Conservation (phyloP, 805 yeast species). For the Wickerhamiella cacticola region DNA sequence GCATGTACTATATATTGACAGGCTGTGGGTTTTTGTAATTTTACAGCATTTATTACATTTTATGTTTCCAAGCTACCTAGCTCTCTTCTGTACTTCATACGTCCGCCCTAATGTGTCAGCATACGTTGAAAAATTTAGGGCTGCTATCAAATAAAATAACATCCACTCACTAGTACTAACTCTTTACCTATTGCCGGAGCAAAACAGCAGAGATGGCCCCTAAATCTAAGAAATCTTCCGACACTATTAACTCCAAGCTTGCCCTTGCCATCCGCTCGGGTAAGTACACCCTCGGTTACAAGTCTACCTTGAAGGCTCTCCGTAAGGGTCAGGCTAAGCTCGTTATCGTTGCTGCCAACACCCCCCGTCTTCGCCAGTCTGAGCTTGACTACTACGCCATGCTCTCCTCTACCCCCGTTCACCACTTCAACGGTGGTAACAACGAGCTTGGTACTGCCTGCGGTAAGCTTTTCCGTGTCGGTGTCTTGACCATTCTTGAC, state of each 20-base stretch:
- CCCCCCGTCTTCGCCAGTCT: conserved; percentile 99
- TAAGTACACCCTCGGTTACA: conserved; percentile 99
- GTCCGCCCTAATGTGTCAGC: conserved; percentile 3
- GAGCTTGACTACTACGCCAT: conserved; percentile 99
- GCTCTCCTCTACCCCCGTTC: conserved; percentile 93
- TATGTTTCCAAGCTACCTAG: background rate
- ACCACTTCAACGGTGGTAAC: conserved; percentile 99
- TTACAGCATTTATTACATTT: no score
- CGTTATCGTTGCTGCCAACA: conserved; percentile 96
- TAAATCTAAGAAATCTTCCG: conserved; percentile 76
- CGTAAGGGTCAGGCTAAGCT: conserved; percentile 99
- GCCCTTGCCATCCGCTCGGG: conserved; percentile 98
- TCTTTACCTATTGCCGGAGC: conserved; percentile 63
- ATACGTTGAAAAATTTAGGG: conserved; percentile 12
- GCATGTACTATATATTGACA: no score
- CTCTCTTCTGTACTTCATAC: background rate
- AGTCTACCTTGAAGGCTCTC: conserved; percentile 94
- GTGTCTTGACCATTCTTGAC: conserved; percentile 88
- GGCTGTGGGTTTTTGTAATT: no score
- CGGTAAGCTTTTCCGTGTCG: conserved; percentile 99
- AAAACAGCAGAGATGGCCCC: conserved; percentile 99
- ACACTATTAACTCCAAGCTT: conserved; percentile 94
- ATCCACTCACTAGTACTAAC: conserved; percentile 4
- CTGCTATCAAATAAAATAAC: background rate
- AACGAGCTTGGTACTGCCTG: conserved; percentile 99